These are phyloP conservation scores for Chondrostereum purpureum DNA, from an alignment of 1,284 basidiomycete genomes.

Conservation along the genomic window DNA sequence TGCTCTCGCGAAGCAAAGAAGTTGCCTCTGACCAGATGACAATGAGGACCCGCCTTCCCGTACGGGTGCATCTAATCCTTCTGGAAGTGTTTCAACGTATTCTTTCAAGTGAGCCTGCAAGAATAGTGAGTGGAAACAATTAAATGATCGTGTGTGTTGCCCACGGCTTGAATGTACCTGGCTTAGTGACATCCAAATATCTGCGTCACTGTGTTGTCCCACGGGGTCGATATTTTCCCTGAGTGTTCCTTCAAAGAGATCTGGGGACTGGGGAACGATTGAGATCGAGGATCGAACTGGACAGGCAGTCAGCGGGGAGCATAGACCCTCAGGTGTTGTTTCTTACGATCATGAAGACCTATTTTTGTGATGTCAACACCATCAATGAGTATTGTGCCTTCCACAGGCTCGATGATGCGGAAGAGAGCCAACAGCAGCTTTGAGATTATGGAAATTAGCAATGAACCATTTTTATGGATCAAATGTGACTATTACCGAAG, in stretches of 20 bases:
- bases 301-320: too few species aligned
- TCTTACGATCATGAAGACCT: constrained; percentile 72
- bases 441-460: constrained; percentile 1
- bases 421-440: constrained; percentile 64
- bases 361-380: constrained; percentile 79
- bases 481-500: constrained; percentile 49
- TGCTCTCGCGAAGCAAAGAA: constrained; percentile 80
- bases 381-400: constrained; percentile 80
- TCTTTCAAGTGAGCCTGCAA: constrained; percentile 55
- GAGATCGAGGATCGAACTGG: constrained; percentile 70
- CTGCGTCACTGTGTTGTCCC: constrained; percentile 62
- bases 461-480: background rate
- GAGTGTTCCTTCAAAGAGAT: constrained; percentile 83
- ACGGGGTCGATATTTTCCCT: constrained; percentile 83
- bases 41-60: constrained; percentile 80
- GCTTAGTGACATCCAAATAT: constrained; percentile 79
- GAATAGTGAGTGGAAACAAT: too few species aligned
- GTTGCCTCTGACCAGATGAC: constrained; percentile 79
- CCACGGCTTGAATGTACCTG: too few species aligned
- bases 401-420: constrained; percentile 77
- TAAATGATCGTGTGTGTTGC: constrained; percentile 3
- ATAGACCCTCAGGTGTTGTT: too few species aligned
- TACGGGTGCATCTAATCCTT: constrained; percentile 70
- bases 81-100: constrained; percentile 68
- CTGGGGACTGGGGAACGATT: constrained; percentile 83